Base-by-base conservation (phyloP, 768 basidiomycete species). In the Albatrellus ellisii region DNA sequence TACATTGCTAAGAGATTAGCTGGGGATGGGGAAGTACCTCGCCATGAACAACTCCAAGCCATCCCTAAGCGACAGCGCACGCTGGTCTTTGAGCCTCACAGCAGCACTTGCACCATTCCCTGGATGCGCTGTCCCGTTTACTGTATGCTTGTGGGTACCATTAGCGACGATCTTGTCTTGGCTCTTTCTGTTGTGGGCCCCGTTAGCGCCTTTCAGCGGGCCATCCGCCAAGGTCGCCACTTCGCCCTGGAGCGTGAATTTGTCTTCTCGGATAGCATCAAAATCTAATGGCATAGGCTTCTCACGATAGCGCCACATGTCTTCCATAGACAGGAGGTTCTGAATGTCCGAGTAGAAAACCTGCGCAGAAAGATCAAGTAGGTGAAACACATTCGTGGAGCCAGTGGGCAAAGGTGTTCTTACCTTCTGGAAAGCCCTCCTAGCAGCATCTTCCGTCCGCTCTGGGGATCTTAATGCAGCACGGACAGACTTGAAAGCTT, bases 231-330 rank as follows among this genome's bases (percentile, higher is more conserved):
- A 39, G 39, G 17, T 45, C 34, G 29, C 46, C 45, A 17, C 46
- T 47, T 35, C 42, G 27, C 31, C 48, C 27, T 60, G 65, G 15
- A 71, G 59, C 10, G 61, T 55, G 53, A 88, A 89, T 1, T 70
- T 67, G 4, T 69, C 79, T 14, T 75, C 61, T 51, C 76, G 57
- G 50, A 98, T 89, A 2, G 63, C 59, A n/a, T 84, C 77, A 52
- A 79, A 90, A 45, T 85, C 77, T 21, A 99, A 72, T 1, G 92
- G 79, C 0, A 72, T 74, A 1, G 95, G 95, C 39, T 81, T 82
- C n/a, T 79, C 74, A 29, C 94, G 73, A 5, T 82, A 74, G 25
- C 79, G 79, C 95, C 95, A 99, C 91, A 99, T 97, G 53, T 98
- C 95, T 11, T 75, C 62, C 95, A 99, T 99, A 14, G 73, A 75